Conservation (phyloP, 1,139 yeast species). For the Pichia sp. region DNA sequence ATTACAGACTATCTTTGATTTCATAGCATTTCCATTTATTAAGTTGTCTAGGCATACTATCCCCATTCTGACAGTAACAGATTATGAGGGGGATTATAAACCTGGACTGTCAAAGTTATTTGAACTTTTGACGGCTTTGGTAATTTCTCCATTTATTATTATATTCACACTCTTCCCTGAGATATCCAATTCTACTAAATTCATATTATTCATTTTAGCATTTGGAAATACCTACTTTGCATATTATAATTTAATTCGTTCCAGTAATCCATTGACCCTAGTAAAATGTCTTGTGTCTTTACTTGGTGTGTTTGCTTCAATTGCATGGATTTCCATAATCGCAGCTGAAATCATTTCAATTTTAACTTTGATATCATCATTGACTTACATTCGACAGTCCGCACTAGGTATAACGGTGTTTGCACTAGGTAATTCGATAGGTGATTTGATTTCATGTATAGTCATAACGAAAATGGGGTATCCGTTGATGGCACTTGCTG, state of each 20-base stretch:
- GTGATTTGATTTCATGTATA: slow-evolving; percentile 80
- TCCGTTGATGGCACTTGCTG: slow-evolving; percentile 89
- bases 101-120: slow-evolving; percentile 17
- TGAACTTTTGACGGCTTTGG: slow-evolving; percentile 18
- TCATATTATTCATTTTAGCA: slow-evolving; percentile 11
- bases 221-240: slow-evolving; percentile 8
- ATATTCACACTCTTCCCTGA: slow-evolving; percentile 19
- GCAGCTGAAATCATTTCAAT: slow-evolving; percentile 74
- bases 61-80: slow-evolving; percentile 21
- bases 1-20: slow-evolving; percentile 13
- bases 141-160: slow-evolving; percentile 21
- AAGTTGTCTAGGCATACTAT: slow-evolving; percentile 19
- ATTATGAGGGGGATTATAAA: slow-evolving; percentile 20
- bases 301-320: slow-evolving; percentile 61
- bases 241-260: slow-evolving; percentile 19
- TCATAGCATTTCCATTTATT: slow-evolving; percentile 18
- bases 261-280: slow-evolving; percentile 20
- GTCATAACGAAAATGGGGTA: slow-evolving; percentile 82
- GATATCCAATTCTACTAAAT: slow-evolving; percentile 10
- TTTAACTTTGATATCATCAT: slow-evolving; percentile 55
- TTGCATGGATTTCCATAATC: slow-evolving; percentile 67
- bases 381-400: slow-evolving; percentile 66
- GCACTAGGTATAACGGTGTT: slow-evolving; percentile 79
- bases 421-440: slow-evolving; percentile 88
- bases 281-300: slow-evolving; percentile 36